These are phyloP conservation scores for Domatiomyces globalis DNA, from an alignment of 2,329 filamentous ascomycete species.

Conservation along the genomic window DNA sequence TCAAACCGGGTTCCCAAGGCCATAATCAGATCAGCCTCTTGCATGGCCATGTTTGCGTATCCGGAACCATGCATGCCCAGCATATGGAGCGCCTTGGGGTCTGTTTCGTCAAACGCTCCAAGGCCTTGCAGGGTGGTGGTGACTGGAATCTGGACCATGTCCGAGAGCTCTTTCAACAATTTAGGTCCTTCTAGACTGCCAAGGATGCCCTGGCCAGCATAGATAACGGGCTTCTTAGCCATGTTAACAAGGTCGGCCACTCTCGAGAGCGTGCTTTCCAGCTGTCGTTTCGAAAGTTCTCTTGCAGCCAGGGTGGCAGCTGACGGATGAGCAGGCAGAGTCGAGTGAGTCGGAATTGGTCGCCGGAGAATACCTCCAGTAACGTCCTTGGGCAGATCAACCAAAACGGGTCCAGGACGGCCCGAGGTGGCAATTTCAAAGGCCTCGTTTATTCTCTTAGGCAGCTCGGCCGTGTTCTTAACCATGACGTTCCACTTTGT, in stretches of 20 bases:
- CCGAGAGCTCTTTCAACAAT: conserved; percentile 70
- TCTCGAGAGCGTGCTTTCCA: conserved; percentile 57
- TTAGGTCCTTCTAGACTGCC: conserved; percentile 63
- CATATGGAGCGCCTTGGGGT: conserved; percentile 94
- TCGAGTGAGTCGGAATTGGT: conserved; percentile 65
- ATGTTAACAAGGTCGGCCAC: conserved; percentile 73
- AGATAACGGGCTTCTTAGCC: conserved; percentile 88
- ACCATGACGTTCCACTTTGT: conserved; percentile 99
- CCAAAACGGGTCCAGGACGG: conserved; percentile 81
- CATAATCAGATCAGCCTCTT: conserved; percentile 90
- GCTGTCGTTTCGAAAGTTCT: conserved; percentile 56
- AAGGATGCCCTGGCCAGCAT: conserved; percentile 82
- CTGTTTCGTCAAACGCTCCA: conserved; percentile 81
- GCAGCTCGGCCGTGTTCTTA: conserved; percentile 84
- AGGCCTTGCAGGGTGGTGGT: conserved; percentile 92
- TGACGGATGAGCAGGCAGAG: conserved; percentile 65
- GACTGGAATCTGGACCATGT: conserved; percentile 83
- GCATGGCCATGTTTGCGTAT: conserved; percentile 96
- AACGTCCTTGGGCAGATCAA: conserved; percentile 93
- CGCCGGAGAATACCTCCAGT: conserved; percentile 70
- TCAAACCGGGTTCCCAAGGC: conserved; percentile 90
- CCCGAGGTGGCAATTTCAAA: conserved; percentile 96
- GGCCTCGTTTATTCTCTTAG: conserved; percentile 87
- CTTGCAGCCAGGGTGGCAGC: conserved; percentile 72
- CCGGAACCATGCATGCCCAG: conserved; percentile 95